Evolutionary conservation across 441 rosid genomes (phyloP), one percentile per base, ranked within the genome.

Genomic region (Jatropha podagrica): DNA sequence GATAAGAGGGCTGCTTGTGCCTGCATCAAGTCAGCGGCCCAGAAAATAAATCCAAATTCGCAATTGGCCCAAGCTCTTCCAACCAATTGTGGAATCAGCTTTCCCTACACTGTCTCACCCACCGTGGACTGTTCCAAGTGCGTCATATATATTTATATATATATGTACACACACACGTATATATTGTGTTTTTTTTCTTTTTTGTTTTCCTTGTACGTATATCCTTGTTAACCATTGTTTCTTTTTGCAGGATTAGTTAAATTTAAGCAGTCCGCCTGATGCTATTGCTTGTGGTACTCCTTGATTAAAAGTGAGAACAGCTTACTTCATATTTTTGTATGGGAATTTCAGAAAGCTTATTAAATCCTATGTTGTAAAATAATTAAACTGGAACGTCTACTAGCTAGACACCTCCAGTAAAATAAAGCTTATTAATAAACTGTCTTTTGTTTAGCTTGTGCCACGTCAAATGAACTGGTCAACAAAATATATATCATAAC

Each of bases 61-160:
- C 88, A 89, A 73, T 48, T 87, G 71, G 96, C 93, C 61, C 82
- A 91, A 84, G 85, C 89, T 59, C 90, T 92, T 48, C 87, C 98
- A 4, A 73, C 70, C 54, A 90, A 89, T 72, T 94, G 97, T 60
- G 86, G 86, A 26, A 87, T 92, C 83, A 86, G 15, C 49, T 77
- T 89, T 79, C 86, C 96, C 0, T 84, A 86, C 69, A 49, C 89
- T 27, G 77, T 90, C 62, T 86, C 98, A 44, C 74, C 97, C 15
- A 88, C 79, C 54, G 85, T 87, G 20, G 97, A 94, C 78, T 94
- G 98, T 71, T 86, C 85, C 68, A 90, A 87, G 93, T 89, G n/a
- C 56, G 56, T 52, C 5, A 23, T 18, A 17, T 17, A 65, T n/a
- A 80, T 81, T 63, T 55, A 20, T 65, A 40, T 37, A 13, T 27